Conservation (phyloP, 495 filamentous ascomycete genomes). For the Penicillium tannophilum region DNA sequence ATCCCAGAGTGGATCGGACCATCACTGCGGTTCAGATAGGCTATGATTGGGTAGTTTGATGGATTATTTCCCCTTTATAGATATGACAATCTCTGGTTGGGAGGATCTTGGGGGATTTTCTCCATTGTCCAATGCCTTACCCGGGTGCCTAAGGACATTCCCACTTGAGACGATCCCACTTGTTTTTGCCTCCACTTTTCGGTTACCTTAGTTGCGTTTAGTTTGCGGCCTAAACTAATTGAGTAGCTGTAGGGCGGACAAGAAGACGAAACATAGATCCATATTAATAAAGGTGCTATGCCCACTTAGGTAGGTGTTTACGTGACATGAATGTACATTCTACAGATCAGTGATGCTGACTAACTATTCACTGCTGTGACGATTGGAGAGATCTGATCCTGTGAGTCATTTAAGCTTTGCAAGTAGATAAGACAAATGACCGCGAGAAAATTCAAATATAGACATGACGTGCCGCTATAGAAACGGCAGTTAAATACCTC, state of each 20-base stretch:
- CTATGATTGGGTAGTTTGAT: conserved; percentile 8
- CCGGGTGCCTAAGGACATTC: neutral
- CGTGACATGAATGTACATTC: neutral
- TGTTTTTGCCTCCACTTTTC: neutral
- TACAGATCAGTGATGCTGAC: too few species aligned
- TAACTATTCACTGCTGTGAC: neutral
- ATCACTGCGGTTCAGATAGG: neutral
- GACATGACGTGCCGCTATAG: too few species aligned
- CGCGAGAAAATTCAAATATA: too few species aligned
- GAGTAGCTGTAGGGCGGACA: neutral
- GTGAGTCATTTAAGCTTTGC: neutral
- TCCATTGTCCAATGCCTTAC: too few species aligned
- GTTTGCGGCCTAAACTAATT: neutral
- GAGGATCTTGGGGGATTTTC: neutral
- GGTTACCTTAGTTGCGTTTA: neutral
- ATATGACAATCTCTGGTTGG: conserved; percentile 5
- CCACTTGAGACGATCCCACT: neutral
- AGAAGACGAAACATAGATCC: neutral
- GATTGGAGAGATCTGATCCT: neutral
- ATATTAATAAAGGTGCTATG: neutral
- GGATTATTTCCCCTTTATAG: conserved; percentile 1
- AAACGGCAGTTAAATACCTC: neutral
- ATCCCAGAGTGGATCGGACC: conserved; percentile 16
- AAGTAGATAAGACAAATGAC: neutral
- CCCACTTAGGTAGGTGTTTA: neutral